Percentiles rank a stretch among this genome's conserved stretches.
Conservation (phyloP, 2,329 filamentous ascomycete species). For the Hymenotorrendiella dingleyae region DNA sequence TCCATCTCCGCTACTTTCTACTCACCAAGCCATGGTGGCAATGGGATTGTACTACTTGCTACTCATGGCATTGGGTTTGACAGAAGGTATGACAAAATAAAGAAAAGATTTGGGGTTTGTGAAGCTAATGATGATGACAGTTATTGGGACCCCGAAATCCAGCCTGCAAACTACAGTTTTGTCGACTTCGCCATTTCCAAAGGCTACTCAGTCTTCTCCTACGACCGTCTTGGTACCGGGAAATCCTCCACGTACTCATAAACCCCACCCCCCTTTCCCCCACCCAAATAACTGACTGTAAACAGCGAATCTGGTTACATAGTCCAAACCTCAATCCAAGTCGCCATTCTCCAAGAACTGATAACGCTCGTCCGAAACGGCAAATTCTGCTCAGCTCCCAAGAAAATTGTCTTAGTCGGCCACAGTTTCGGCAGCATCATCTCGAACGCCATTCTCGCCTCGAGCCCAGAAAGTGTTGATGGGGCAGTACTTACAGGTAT, state of each 20-base stretch:
- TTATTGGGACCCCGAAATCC: slow-evolving; percentile 30
- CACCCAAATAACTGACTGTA: slow-evolving; percentile 3
- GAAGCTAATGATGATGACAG: slow-evolving; percentile 4
- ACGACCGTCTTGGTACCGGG: slow-evolving; percentile 33
- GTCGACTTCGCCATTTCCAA: slow-evolving; percentile 27
- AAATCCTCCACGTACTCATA: slow-evolving; percentile 25
- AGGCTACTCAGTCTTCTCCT: slow-evolving; percentile 33
- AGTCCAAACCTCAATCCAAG: slow-evolving; percentile 26
- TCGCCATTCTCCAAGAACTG: slow-evolving; percentile 9
- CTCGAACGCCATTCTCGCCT: slow-evolving; percentile 46
- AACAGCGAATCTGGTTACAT: slow-evolving; percentile 19
- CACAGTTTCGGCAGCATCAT: slow-evolving; percentile 58
- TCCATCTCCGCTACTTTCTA: slow-evolving; percentile 3
- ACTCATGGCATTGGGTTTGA: slow-evolving; percentile 30
- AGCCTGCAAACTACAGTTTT: slow-evolving; percentile 30
- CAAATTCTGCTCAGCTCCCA: slow-evolving; percentile 20
- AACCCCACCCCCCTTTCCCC: neutral
- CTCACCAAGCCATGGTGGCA: slow-evolving; percentile 1
- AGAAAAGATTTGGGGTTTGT: neutral
- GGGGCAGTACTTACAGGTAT: slow-evolving; percentile 56
- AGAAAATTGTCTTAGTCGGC: slow-evolving; percentile 53
- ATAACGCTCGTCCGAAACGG: slow-evolving; percentile 15
- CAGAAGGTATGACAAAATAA: slow-evolving; percentile 26
- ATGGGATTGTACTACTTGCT: slow-evolving; percentile 28
- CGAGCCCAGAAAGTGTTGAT: slow-evolving; percentile 47